Conservation (phyloP, 352 stramenopile species). For the Pythium chondricola region DNA sequence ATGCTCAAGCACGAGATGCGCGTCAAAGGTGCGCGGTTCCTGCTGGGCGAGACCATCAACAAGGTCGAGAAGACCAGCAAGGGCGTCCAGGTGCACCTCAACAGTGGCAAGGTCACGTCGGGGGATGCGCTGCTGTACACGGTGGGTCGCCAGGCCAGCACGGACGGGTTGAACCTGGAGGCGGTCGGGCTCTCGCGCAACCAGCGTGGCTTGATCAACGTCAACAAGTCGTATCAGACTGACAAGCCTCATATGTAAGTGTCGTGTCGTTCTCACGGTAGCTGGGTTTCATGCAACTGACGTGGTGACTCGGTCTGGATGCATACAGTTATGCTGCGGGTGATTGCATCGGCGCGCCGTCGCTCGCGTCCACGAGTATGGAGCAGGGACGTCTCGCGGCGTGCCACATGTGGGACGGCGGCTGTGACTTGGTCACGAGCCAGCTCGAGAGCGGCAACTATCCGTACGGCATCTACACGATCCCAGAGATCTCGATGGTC, state of each 20-base stretch:
- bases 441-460: slow-evolving; percentile 79
- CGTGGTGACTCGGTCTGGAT: background rate
- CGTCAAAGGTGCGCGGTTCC: slow-evolving; percentile 80
- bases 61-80: slow-evolving; percentile 54
- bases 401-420: slow-evolving; percentile 79
- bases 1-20: slow-evolving; percentile 88
- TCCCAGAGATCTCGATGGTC: slow-evolving; percentile 90
- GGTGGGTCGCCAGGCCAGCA: slow-evolving; percentile 69
- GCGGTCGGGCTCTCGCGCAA: slow-evolving; percentile 72
- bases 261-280: background rate
- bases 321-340: slow-evolving; percentile 69
- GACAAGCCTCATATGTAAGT: slow-evolving; percentile 69
- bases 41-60: slow-evolving; percentile 75
- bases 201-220: slow-evolving; percentile 71
- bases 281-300: background rate
- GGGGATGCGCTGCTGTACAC: slow-evolving; percentile 80
- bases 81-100: slow-evolving; percentile 66
- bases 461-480: slow-evolving; percentile 90
- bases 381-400: slow-evolving; percentile 81
- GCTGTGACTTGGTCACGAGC: slow-evolving; percentile 49
- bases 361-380: slow-evolving; percentile 86
- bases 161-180: slow-evolving; percentile 79
- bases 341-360: slow-evolving; percentile 84
- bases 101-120: slow-evolving; percentile 63
- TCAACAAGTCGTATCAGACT: slow-evolving; percentile 88